Evolutionary conservation across 495 filamentous ascomycete species (phyloP).

Genomic region (Neurospora tetraspora): DNA sequence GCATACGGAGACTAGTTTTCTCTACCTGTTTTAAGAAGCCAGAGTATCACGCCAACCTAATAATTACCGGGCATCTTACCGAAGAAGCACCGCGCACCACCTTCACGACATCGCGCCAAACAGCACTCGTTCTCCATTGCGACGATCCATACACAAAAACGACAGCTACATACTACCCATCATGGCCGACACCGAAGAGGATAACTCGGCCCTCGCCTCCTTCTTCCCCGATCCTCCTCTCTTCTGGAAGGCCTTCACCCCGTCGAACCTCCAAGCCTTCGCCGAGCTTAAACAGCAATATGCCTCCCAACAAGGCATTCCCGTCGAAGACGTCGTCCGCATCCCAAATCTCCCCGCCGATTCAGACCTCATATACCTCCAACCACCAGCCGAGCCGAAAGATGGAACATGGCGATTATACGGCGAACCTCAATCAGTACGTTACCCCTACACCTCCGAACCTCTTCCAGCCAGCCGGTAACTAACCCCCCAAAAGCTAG

Average conservation of each 20-base stretch:
- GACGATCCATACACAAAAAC: background rate
- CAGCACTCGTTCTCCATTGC: background rate
- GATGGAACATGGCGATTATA: constrained; percentile 68
- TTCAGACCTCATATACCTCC: constrained; percentile 60
- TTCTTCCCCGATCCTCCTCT: constrained; percentile 72
- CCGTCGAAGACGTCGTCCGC: constrained; percentile 17
- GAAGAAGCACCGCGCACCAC: background rate
- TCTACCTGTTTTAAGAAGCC: background rate
- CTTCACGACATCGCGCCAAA: background rate
- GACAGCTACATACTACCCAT: background rate
- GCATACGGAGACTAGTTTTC: background rate
- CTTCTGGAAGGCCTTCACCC: constrained; percentile 83
- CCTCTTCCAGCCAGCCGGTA: background rate
- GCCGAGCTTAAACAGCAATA: constrained; percentile 37
- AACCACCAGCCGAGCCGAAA: constrained; percentile 66
- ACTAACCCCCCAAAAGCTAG: constrained; percentile 30
- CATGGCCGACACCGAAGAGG: constrained; percentile 30
- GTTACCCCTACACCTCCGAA: background rate
- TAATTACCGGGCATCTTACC: background rate
- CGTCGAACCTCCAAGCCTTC: constrained; percentile 61
- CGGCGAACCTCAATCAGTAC: constrained; percentile 53
- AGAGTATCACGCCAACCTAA: background rate
- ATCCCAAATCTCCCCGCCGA: constrained; percentile 50
- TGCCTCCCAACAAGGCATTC: constrained; percentile 26
- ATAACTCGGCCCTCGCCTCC: constrained; percentile 26